Evolutionary conservation across 2,329 filamentous ascomycete genomes (phyloP), one percentile per base, ranked within the genome.

Genomic region (Chrysoporthe deuterocubensis): DNA sequence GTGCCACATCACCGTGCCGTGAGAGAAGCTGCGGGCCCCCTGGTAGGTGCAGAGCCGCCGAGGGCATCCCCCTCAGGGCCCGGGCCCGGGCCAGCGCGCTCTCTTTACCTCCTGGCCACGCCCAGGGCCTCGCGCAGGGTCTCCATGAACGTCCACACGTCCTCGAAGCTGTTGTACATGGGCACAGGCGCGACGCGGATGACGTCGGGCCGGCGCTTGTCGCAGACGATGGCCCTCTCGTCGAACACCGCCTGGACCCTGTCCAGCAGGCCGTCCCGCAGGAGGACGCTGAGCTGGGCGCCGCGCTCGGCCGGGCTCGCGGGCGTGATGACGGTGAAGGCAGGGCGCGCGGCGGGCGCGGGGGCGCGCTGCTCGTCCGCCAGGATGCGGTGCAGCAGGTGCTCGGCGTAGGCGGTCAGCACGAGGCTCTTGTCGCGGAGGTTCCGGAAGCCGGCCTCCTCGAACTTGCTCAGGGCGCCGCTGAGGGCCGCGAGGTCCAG

Each of bases 131-230:
- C 69, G 48, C 77, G 73, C 60, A 85, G 64, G 3, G 81, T 76
- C 70, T 81, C 76, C 77, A 84, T 81, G 66, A 83, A 84, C 59
- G 72, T 78, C 79, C 79, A 84, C 7, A 94, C 89, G 71, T 97
- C 94, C 68, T 84, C 83, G 76, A 92, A 96, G 0, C 86, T 88
- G 74, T 95, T 95, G 79, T 97, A 97, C 72, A 97, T 77, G 9
- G 94, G 93, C 54, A 92, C 90, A 1, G 94, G 94, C 1, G 94
- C 93, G 1, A 96, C 89, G 1, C 94, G 84, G 62, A 97, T 90
- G 18, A 97, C 94, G 75, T 94, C 90, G 1, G 94, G 94, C 77
- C 92, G 92, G 68, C 94, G 84, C 83, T 96, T 92, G 76, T 97
- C 94, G 48, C 92, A 89, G 0, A 96, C 86, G 2, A 96, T 89